Evolutionary conservation across 306 rosid species (phyloP).

Genomic region (Phaseolus lunatus): DNA sequence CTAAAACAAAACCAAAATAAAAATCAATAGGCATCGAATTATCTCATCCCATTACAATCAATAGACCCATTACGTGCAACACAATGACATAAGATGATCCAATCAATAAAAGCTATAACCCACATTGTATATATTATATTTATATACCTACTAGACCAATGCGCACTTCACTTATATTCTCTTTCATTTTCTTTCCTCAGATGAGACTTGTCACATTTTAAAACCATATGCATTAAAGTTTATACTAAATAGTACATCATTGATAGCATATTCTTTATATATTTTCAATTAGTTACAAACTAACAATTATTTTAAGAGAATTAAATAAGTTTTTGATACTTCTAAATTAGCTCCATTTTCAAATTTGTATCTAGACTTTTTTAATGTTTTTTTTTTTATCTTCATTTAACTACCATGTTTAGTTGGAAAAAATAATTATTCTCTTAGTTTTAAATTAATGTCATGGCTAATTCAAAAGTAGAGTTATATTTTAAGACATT

Average conservation of each 20-base stretch:
- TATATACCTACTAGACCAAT: constrained; percentile 1
- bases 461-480: no score
- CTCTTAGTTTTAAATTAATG: no score
- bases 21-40: constrained; percentile 23
- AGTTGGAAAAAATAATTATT: no score
- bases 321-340: no score
- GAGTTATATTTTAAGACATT: no score
- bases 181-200: background rate
- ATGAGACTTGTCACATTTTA: background rate
- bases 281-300: no score
- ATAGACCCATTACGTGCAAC: constrained; percentile 27
- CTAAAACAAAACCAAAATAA: constrained; percentile 17
- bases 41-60: constrained; percentile 13
- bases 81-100: constrained; percentile 18
- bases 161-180: constrained; percentile 39
- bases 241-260: background rate
- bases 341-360: no score
- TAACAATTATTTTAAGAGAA: no score
- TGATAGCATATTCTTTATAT: no score
- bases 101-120: constrained; percentile 14
- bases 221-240: background rate
- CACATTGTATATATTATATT: background rate
- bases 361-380: no score
- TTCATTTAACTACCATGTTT: no score
- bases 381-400: rapidly evolving